Base-by-base conservation (phyloP, 495 filamentous ascomycete species). In the Amniculicola lignicola region DNA sequence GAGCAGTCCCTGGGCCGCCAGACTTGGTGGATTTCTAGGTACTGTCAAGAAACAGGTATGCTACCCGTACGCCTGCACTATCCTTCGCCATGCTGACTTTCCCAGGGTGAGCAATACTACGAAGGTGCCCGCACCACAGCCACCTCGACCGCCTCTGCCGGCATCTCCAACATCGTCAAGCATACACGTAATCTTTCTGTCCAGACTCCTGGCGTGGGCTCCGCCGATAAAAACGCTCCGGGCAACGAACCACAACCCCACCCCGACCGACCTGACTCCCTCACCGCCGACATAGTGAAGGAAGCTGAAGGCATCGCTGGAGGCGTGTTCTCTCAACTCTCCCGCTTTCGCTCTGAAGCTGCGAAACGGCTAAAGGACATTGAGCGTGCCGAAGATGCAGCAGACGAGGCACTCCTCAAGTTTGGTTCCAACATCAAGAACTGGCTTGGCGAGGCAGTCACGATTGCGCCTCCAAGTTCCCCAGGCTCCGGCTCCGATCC, bases 331-430 rank as follows among this genome's bases (percentile, higher is more conserved):
- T n/a, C n/a, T n/a, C n/a, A n/a, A n/a, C 82, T 97, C 42, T 82
- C 89, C n/a, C 81, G 89, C 31, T 82, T 98, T 68, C 84, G 84
- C 44, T 74, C 77, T 23, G 89, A 95, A 67, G 93, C 93, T 14
- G 77, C 86, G 7, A 88, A 89, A 65, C 82, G 88, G 43, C 76
- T 98, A 35, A 91, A 88, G 65, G 92, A 96, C 62, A 86, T 98
- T 25, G 87, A 97, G 65, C 85, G 85, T 60, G 93, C 92, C 35
- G 93, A 98, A 70, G 91, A 96, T 64, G 91, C 91, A n/a, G 93
- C 93, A 16, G 93, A 98, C 69, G 94, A 96, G 69, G 95, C 95
- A 2, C 82, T 97, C 39, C 72, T 96, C 59, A 90, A 87, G 50
- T 99, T 97, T 66, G 93, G 93, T 21, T 81, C 84, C 45, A 97